These are phyloP conservation scores for Eucalyptus regnans DNA, from an alignment of 345 rosid species.

Conservation along the genomic window DNA sequence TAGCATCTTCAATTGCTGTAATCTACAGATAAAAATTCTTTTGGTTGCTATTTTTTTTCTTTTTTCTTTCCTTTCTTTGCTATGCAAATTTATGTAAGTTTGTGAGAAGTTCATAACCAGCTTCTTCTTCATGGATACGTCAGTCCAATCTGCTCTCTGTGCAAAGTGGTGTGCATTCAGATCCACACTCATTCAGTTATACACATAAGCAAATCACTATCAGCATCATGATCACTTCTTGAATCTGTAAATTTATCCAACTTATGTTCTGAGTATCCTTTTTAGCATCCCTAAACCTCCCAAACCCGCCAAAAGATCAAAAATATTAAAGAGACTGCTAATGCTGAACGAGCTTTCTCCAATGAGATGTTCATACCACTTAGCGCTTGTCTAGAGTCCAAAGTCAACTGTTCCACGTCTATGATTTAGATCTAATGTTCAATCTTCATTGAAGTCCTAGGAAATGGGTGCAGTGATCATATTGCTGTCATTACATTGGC, in stretches of 20 bases:
- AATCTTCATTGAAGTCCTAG: background rate
- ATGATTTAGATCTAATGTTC: background rate
- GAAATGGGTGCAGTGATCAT: background rate
- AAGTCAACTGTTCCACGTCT: background rate
- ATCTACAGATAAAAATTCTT: background rate
- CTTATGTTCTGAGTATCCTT: background rate
- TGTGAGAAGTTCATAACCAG: background rate
- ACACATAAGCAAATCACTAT: background rate
- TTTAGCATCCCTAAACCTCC: background rate
- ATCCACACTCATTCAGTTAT: background rate
- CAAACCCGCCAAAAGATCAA: background rate
- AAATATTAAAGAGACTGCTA: background rate
- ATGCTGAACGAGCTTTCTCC: background rate
- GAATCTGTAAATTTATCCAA: background rate
- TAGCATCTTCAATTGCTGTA: background rate
- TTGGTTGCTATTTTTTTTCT: background rate
- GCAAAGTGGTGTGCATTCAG: background rate
- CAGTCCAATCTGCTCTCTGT: background rate
- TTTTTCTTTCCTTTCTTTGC: background rate
- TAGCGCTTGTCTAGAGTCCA: background rate
- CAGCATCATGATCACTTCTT: background rate
- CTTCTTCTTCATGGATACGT: background rate
- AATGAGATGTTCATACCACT: background rate
- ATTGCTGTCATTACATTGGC: background rate
- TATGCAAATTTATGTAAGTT: background rate